Evolutionary conservation across 345 rosid genomes (phyloP), one percentile per base, ranked within the genome.

Genomic region (Laguncularia racemosa): DNA sequence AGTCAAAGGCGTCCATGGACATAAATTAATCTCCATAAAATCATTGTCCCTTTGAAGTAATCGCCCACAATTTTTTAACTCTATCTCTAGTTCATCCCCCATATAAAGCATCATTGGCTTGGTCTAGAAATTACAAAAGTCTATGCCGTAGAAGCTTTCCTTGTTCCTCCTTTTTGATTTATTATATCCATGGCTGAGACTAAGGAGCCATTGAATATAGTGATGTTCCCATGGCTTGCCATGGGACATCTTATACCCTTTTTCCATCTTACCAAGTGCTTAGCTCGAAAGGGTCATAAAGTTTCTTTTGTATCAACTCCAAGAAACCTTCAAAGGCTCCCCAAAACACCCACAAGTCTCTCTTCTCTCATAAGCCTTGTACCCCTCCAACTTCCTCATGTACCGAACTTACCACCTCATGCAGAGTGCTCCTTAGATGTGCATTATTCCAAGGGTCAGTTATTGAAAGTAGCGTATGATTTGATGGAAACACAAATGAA

Each of bases 171-270:
- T 49, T 49, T 16, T 13, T 50, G 12, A 13, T 14, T 50, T 0
- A 26, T 7, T 33, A 33, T 13, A 17, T 50, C 21, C 23, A 23
- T n/a, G 16, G 47, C 6, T 10, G 47, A 40, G 5, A 7, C 40
- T 33, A 9, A 33, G 40, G 40, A 33, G 40, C 40, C 40, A 47
- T 23, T 50, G 33, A 58, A 53, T 55, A 63, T 63, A 28, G 67
- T 15, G 19, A 55, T 63, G 67, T 44, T 63, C 43, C 67, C 67
- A 55, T 55, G 60, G 67, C 60, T 63, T 16, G 67, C 67, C 21
- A 63, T 56, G 60, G 67, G 67, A 48, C 67, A 55, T 40, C 21
- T 63, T 18, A 63, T 56, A 53, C 67, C 67, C 16, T 48, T 38
- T 48, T 56, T 53, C 50, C 59, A 48, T 16, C 67, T 63, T 46